Evolutionary conservation across 2,329 filamentous ascomycete genomes (phyloP), one percentile per base, ranked within the genome.

Genomic region (Pseudogymnoascus sp.): DNA sequence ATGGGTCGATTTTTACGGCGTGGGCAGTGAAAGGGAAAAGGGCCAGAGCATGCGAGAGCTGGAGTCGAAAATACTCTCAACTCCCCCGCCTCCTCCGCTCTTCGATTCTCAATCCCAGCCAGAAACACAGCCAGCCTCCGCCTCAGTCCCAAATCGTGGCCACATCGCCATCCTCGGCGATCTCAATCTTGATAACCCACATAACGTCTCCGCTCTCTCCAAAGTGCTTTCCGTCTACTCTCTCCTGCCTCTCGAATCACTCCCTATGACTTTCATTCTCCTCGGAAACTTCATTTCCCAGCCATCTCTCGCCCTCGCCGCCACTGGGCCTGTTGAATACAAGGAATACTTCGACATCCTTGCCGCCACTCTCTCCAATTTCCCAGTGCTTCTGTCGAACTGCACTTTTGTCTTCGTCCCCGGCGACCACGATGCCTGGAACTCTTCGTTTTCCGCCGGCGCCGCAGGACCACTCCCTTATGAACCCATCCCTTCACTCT

Each of bases 351-450:
- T 97, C 73, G 92, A 99, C 75, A 85, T 87, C 7, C 82, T 99
- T 11, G 93, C 94, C 2, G 86, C 87, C 2, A 82, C 91, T 1
- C 81, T 99, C 5, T 81, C 90, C 6, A 92, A 97, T 68, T 97
- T 91, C 71, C 91, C 91, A 2, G 81, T 83, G 0, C 81, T 99
- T 12, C 82, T 97, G 45, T 87, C 88, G 63, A 83, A 83, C 26
- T 88, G 90, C 4, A 93, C 90, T 0, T 96, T 97, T 73, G 80
- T 96, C 33, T 96, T 99, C 71, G 89, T 97, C 0, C 94, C 94
- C 0, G 94, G 94, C 31, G 93, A 97, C 75, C 96, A 97, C 72
- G 94, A 99, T 73, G 92, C 91, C n/a, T 99, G 94, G 94, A 85
- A 88, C 4, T 96, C 91, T 0, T 83, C 92, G 2, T 96, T 96